A percentile compares a stretch with the other conserved stretches of the same genome.
phyloP scores from a whole-genome alignment of 2,329 filamentous ascomycete species.

The Ceratocystiopsis minuta region DNA sequence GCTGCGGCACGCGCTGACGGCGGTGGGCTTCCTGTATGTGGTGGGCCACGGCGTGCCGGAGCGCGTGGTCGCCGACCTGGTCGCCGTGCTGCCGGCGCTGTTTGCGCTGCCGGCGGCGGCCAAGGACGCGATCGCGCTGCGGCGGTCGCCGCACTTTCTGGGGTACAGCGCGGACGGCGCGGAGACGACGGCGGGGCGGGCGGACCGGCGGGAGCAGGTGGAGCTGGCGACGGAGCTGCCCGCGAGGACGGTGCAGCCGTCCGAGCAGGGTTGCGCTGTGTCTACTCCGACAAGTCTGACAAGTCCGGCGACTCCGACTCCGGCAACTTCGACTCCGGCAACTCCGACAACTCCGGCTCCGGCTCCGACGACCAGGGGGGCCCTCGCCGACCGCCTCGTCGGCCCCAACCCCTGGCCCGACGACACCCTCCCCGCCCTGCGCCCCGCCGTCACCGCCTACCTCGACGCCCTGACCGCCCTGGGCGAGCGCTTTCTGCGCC shows the following conservation, averaged over 20 bases:
- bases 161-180: conserved; percentile 37
- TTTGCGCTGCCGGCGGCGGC: conserved; percentile 21
- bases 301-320: too few relatives aligned
- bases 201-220: conserved; percentile 38
- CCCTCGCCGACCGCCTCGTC: conserved; percentile 25
- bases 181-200: conserved; percentile 34
- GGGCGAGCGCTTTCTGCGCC: conserved; percentile 33
- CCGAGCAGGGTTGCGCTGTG: too few relatives aligned
- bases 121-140: conserved; percentile 24
- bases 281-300: too few relatives aligned
- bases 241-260: conserved; percentile 14
- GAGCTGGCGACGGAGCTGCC: conserved; percentile 39
- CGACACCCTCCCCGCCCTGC: conserved; percentile 10
- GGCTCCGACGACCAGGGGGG: too few relatives aligned
- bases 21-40: conserved; percentile 36
- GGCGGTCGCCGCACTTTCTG: conserved; percentile 40
- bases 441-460: conserved; percentile 26
- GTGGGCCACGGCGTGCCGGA: conserved; percentile 27
- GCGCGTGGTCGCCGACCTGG: conserved; percentile 19
- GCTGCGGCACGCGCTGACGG: conserved; percentile 26
- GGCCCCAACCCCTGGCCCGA: conserved; percentile 21
- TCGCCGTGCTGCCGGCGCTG: conserved; percentile 21
- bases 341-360: too few relatives aligned
- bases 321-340: too few relatives aligned
- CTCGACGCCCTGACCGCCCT: conserved; percentile 30